phyloP scores from a whole-genome alignment of 1,284 basidiomycete species.

The Apiotrichum veenhuisii region DNA sequence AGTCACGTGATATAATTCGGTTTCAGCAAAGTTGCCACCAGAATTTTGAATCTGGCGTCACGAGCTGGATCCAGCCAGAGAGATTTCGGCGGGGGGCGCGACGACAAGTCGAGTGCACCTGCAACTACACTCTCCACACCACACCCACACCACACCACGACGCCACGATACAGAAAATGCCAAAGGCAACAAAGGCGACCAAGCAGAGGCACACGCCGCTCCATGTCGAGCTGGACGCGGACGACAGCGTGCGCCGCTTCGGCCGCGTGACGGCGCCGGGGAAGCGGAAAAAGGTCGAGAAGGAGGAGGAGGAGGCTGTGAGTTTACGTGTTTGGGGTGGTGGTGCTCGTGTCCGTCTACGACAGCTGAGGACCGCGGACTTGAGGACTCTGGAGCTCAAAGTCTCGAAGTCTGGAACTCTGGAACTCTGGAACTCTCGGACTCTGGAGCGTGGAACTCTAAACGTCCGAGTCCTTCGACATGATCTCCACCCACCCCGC shows the following conservation, averaged over 20 bases:
- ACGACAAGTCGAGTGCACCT: too few species aligned
- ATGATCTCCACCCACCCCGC: too few species aligned
- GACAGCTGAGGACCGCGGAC: not conserved
- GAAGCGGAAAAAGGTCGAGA: constrained; percentile 58
- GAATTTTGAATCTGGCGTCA: too few species aligned
- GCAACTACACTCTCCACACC: not conserved
- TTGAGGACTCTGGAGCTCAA: too few species aligned
- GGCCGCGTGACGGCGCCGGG: constrained; percentile 67
- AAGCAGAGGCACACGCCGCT: constrained; percentile 70
- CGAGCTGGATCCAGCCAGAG: too few species aligned
- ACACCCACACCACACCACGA: not conserved
- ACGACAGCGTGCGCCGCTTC: constrained; percentile 69
- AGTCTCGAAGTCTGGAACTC: too few species aligned
- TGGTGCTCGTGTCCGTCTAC: not conserved
- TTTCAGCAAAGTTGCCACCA: not conserved
- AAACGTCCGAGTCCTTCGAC: too few species aligned
- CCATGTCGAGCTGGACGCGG: constrained; percentile 72
- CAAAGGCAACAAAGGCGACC: constrained; percentile 29
- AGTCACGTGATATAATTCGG: not conserved
- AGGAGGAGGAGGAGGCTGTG: constrained; percentile 60
- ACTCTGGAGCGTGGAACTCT: too few species aligned
- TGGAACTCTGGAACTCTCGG: too few species aligned
- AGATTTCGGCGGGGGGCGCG: too few species aligned
- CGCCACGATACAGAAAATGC: constrained; percentile 30
- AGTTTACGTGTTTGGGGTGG: constrained; percentile 9